A percentile compares a stretch with the other conserved stretches of the same genome.
Evolutionary conservation across 805 yeast species (phyloP).

Genomic region (Groenewaldozyma tartarivorans): DNA sequence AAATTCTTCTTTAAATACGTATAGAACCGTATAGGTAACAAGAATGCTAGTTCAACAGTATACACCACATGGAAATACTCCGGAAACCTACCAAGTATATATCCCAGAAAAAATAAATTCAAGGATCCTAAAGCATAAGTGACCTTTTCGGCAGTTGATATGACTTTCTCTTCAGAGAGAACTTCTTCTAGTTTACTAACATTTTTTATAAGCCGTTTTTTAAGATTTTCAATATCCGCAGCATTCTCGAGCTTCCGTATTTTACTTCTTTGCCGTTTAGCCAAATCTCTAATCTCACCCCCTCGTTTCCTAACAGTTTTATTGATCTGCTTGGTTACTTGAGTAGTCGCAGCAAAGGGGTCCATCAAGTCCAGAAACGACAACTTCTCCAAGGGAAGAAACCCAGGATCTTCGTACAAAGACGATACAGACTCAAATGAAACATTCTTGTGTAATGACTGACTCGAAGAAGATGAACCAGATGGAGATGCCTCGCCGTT

Average conservation of each 20-base stretch:
- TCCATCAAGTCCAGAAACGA: conserved; percentile 28
- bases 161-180: conserved; percentile 16
- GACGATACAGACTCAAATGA: conserved; percentile 14
- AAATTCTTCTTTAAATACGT: conserved; percentile 69
- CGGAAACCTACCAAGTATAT: conserved; percentile 70
- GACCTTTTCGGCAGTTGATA: conserved; percentile 54
- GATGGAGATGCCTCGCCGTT: too few species aligned
- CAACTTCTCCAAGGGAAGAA: conserved; percentile 20
- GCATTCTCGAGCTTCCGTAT: conserved; percentile 18
- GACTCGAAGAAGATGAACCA: too few species aligned
- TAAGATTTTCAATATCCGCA: conserved; percentile 25
- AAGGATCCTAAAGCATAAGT: conserved; percentile 70
- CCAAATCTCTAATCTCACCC: conserved; percentile 20
- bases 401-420: conserved; percentile 12
- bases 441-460: too few species aligned
- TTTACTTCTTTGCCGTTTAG: conserved; percentile 19
- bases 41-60: conserved; percentile 45
- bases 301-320: conserved; percentile 18
- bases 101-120: conserved; percentile 61
- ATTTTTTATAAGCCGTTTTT: conserved; percentile 17
- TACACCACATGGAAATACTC: conserved; percentile 68
- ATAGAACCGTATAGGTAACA: conserved; percentile 80
- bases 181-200: conserved; percentile 25
- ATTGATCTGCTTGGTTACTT: conserved; percentile 19
- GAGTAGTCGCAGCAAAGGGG: conserved; percentile 22